A percentile compares a stretch with the other conserved stretches of the same genome.
phyloP scores from a whole-genome alignment of 306 rosid species.

The Biancaea sappan region DNA sequence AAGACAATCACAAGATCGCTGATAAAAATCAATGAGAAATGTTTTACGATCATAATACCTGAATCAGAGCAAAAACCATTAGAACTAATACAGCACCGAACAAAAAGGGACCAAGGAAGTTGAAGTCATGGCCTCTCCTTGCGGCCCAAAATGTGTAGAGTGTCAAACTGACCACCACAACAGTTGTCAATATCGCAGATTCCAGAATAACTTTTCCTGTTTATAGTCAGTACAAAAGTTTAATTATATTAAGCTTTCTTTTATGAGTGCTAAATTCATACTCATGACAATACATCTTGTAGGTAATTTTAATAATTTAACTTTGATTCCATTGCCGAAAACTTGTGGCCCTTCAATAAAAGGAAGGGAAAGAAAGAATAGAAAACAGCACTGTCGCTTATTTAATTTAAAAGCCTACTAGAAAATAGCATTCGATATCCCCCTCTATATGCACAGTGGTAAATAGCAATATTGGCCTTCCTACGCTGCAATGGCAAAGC shows the following conservation, averaged over 20 bases:
- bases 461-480: too few relatives aligned
- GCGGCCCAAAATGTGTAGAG: conserved; percentile 96
- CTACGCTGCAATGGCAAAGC: too few relatives aligned
- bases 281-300: too few relatives aligned
- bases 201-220: conserved; percentile 89
- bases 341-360: too few relatives aligned
- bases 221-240: conserved; percentile 9
- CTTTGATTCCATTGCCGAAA: too few relatives aligned
- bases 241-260: too few relatives aligned
- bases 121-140: conserved; percentile 82
- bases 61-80: conserved; percentile 65
- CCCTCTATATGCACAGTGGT: not conserved
- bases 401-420: not conserved
- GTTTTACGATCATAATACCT: conserved; percentile 49
- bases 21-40: not conserved
- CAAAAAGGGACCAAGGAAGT: conserved; percentile 83
- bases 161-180: conserved; percentile 72
- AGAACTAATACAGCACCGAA: conserved; percentile 70
- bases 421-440: not conserved
- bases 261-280: too few relatives aligned
- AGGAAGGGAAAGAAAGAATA: too few relatives aligned
- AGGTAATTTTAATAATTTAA: too few relatives aligned
- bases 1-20: not conserved
- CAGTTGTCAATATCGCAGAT: conserved; percentile 68
- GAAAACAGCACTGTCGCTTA: too few relatives aligned